Evolutionary conservation across 768 basidiomycete genomes (phyloP).

Genomic region (Tephrocybe sp.): DNA sequence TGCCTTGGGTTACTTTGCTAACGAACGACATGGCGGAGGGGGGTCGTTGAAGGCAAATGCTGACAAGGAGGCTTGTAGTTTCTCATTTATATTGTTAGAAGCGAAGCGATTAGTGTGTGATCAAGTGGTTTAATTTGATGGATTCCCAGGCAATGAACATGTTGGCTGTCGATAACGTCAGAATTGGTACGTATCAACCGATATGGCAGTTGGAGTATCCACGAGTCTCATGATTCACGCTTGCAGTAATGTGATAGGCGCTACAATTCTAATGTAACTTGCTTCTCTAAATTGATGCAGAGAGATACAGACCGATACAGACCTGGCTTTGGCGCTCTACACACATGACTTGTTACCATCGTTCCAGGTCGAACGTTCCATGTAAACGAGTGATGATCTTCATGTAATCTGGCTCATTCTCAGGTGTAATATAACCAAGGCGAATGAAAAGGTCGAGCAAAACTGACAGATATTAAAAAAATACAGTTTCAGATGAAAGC

Average conservation of each 20-base stretch:
- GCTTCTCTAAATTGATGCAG: too few species aligned
- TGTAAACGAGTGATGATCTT: conserved; percentile 78
- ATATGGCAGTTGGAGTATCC: too few species aligned
- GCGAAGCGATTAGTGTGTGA: conserved; percentile 11
- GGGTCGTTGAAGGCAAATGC: not conserved
- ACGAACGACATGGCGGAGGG: conserved; percentile 29
- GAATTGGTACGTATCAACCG: too few species aligned
- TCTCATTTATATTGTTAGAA: conserved; percentile 8
- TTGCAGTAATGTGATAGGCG: too few species aligned
- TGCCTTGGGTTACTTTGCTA: conserved; percentile 22
- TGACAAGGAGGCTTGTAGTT: not conserved
- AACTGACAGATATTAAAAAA: conserved; percentile 41
- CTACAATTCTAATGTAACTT: too few species aligned
- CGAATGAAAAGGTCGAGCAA: conserved; percentile 89
- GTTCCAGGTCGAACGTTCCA: conserved; percentile 61
- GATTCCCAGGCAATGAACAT: not conserved
- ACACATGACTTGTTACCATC: conserved; percentile 35
- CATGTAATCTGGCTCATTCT: conserved; percentile 81
- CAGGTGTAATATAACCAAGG: conserved; percentile 81
- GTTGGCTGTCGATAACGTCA: too few species aligned
- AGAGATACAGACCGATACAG: not conserved
- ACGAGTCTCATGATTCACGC: too few species aligned
- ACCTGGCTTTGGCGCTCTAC: too few species aligned
- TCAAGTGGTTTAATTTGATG: not conserved
- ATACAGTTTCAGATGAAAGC: not conserved